Evolutionary conservation across 2,329 filamentous ascomycete species (phyloP).

Genomic region (Coleophoma crateriformis): DNA sequence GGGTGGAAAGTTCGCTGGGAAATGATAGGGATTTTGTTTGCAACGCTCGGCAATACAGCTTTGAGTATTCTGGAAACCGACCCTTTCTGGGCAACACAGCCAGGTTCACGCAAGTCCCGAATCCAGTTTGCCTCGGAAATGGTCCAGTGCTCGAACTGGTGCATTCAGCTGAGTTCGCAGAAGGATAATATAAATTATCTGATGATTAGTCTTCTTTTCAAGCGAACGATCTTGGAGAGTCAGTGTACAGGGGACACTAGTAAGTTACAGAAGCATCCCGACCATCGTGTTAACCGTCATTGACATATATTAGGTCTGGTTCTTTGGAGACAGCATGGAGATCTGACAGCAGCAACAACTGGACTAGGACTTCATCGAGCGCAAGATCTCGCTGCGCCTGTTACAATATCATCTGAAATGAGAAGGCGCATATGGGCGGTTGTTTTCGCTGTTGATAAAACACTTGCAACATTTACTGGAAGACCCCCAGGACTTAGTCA

Average conservation of each 20-base stretch:
- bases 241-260: conserved; percentile 11
- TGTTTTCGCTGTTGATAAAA: conserved; percentile 26
- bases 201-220: conserved; percentile 8
- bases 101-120: not conserved
- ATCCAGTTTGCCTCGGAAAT: conserved; percentile 5
- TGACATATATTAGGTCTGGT: conserved; percentile 5
- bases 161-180: conserved; percentile 7
- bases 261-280: not conserved
- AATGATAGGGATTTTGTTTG: conserved; percentile 9
- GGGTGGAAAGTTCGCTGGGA: conserved; percentile 12
- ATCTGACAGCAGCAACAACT: conserved; percentile 10
- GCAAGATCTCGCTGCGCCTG: conserved; percentile 3
- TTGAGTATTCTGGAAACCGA: conserved; percentile 5
- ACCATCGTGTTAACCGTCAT: not conserved
- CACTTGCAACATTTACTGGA: conserved; percentile 34
- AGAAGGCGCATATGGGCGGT: conserved; percentile 6
- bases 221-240: conserved; percentile 12
- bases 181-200: conserved; percentile 6
- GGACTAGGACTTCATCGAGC: conserved; percentile 11
- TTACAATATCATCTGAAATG: conserved; percentile 11
- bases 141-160: conserved; percentile 9
- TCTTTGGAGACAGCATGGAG: conserved; percentile 13
- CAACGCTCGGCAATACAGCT: conserved; percentile 2
- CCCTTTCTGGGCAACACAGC: not conserved
- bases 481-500: conserved; percentile 32